Evolutionary conservation across 129 eudicot species (phyloP).

Genomic region (Dittrichia graveolens): DNA sequence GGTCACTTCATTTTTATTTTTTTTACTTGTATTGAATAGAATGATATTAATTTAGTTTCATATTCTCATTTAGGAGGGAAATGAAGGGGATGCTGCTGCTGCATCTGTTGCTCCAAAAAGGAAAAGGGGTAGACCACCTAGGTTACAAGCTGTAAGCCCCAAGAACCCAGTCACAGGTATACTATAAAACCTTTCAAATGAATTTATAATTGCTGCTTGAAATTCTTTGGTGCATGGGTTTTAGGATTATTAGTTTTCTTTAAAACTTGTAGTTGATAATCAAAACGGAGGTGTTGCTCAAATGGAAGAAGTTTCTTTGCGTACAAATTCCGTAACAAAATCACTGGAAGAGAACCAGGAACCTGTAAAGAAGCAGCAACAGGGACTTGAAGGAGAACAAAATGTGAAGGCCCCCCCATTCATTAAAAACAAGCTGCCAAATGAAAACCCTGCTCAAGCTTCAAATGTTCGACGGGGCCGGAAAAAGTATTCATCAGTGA

Average conservation of each 20-base stretch:
- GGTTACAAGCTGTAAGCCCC: constrained; percentile 16
- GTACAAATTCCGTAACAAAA: constrained; percentile 21
- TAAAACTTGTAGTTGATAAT: constrained; percentile 31
- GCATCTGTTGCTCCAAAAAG: constrained; percentile 38
- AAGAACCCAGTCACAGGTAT: constrained; percentile 41
- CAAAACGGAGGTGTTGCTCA: constrained; percentile 28
- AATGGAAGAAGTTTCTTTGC: constrained; percentile 30
- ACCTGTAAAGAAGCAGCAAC: constrained; percentile 26
- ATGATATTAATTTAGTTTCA: background rate
- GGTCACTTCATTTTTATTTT: too few species aligned
- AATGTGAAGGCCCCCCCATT: background rate
- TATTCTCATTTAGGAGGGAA: constrained; percentile 43
- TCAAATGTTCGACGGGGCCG: constrained; percentile 13
- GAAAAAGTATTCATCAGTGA: constrained; percentile 28
- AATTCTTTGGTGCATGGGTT: background rate
- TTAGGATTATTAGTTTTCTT: background rate
- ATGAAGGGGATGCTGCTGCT: constrained; percentile 36
- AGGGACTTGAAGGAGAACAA: constrained; percentile 14
- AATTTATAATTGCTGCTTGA: background rate
- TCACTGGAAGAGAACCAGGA: constrained; percentile 26
- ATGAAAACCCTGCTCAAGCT: constrained; percentile 26
- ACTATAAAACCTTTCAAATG: background rate
- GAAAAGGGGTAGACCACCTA: constrained; percentile 72
- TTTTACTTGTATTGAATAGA: too few species aligned
- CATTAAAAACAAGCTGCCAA: constrained; percentile 24